Evolutionary conservation across 2,329 filamentous ascomycete species (phyloP), one percentile per base, ranked within the genome.

Genomic region (Pestalotiopsis sp.): DNA sequence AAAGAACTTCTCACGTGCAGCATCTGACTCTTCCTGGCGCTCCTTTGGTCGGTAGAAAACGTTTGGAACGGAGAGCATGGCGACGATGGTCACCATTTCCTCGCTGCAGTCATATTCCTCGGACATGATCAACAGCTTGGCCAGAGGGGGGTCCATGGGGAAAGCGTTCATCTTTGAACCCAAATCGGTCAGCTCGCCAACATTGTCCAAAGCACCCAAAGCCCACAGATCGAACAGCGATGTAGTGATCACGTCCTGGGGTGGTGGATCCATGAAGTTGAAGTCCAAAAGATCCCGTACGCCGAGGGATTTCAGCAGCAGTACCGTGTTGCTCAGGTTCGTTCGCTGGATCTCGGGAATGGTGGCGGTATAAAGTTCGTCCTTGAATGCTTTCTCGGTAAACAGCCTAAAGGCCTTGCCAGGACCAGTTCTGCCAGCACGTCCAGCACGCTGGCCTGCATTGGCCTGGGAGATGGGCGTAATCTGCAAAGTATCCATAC

Each of bases 171-270:
- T 99, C 74, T 93, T 95, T 59, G 89, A 90, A 38, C 96, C 96
- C 1, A 99, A 88, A 0, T 89, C 85, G 0, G 96, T 99, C 31
- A 99, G 87, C 73, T 98, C 94, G 45, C 96, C 97, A 17, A 98
- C 87, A 74, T 99, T 98, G 78, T 98, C 94, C 13, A 99, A 82
- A 0, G 96, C 95, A 1, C 96, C 96, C 0, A 99, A 86, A 0
- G 96, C 95, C 96, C 96, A 99, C 0, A 99, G 88, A 75, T 99
- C 96, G 81, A 98, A 99, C 45, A 99, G 90, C 3, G 95, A 98
- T 0, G 96, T 99, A 0, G 94, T 95, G 73, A 99, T 98, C 0
- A 95, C 98, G 76, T 99, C 97, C 81, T 99, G 96, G 0, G 96
- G 96, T 6, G 96, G 96, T 1, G 96, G 96, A 74, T 99, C 96